Percentiles rank a stretch among this genome's conserved stretches.
Evolutionary conservation across 2,329 filamentous ascomycete species (phyloP).

Genomic region (Cucurbitaria berberidis): DNA sequence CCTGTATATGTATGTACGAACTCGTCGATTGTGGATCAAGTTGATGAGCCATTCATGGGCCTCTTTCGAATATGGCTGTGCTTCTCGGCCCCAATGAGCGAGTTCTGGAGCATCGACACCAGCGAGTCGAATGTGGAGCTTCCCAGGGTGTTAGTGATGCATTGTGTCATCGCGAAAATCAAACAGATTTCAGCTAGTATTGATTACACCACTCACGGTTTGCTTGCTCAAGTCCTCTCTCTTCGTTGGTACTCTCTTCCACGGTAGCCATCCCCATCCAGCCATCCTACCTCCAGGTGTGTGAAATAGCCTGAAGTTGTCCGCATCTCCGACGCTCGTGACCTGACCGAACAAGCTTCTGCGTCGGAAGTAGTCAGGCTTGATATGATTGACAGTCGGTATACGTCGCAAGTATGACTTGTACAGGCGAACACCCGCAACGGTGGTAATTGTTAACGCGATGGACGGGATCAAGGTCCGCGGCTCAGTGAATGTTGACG

Average conservation of each 20-base stretch:
- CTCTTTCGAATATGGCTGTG: conserved; percentile 83
- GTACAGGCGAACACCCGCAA: conserved; percentile 67
- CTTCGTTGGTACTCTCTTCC: conserved; percentile 71
- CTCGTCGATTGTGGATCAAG: conserved; percentile 73
- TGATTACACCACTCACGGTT: conserved; percentile 64
- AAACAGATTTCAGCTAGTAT: not conserved
- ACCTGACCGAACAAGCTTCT: conserved; percentile 83
- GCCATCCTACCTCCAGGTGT: conserved; percentile 86
- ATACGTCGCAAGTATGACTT: conserved; percentile 79
- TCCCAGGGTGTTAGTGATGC: conserved; percentile 22
- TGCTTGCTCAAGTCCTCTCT: conserved; percentile 74
- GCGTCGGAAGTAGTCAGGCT: conserved; percentile 74
- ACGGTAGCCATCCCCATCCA: conserved; percentile 90
- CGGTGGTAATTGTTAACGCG: conserved; percentile 61
- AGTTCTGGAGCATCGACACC: conserved; percentile 93
- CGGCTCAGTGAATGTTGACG: conserved; percentile 62
- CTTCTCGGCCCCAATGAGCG: conserved; percentile 87
- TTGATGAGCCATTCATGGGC: conserved; percentile 79
- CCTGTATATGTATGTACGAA: conserved; percentile 82
- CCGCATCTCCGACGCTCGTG: conserved; percentile 93
- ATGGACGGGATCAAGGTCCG: conserved; percentile 61
- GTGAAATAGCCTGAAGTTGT: conserved; percentile 93
- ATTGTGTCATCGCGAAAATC: not conserved
- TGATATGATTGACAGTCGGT: conserved; percentile 76
- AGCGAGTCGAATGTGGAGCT: conserved; percentile 89